These are phyloP conservation scores for Cyberlindnera mycetangii DNA, from an alignment of 805 yeast genomes.

Conservation along the genomic window DNA sequence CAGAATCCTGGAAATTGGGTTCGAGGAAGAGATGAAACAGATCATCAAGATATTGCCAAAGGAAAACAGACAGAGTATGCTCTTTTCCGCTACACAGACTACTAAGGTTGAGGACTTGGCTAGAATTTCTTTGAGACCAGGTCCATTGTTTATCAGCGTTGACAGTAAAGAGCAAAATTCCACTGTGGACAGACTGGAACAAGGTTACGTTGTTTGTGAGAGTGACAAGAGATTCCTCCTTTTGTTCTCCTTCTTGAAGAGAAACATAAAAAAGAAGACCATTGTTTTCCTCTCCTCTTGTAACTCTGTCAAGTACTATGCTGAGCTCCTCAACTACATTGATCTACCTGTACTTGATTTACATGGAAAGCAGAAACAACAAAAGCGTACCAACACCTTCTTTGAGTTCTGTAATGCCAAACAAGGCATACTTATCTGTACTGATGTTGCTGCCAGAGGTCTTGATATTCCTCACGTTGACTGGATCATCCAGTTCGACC, in stretches of 20 bases:
- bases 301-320: slow-evolving; percentile 94
- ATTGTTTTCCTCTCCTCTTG: slow-evolving; percentile 96
- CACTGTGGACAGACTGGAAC: slow-evolving; percentile 96
- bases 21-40: slow-evolving; percentile 98
- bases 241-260: slow-evolving; percentile 87
- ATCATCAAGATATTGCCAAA: slow-evolving; percentile 90
- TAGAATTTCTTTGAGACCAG: slow-evolving; percentile 89
- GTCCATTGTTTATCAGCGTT: slow-evolving; percentile 92
- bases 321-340: slow-evolving; percentile 91
- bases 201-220: slow-evolving; percentile 97
- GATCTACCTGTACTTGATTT: slow-evolving; percentile 95
- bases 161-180: slow-evolving; percentile 79
- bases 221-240: slow-evolving; percentile 90
- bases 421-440: slow-evolving; percentile 88
- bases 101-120: slow-evolving; percentile 98
- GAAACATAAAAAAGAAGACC: slow-evolving; percentile 86
- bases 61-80: slow-evolving; percentile 92
- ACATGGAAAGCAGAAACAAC: slow-evolving; percentile 98
- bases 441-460: slow-evolving; percentile 99
- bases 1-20: slow-evolving; percentile 94
- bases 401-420: slow-evolving; percentile 98
- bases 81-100: slow-evolving; percentile 98
- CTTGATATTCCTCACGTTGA: slow-evolving; percentile 98
- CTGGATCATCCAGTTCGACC: slow-evolving; percentile 98
- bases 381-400: slow-evolving; percentile 96